Percentiles rank a stretch among this genome's conserved stretches.
Conservation (phyloP, 176 grass and related monocot genomes). For the Pharus latifolius region DNA sequence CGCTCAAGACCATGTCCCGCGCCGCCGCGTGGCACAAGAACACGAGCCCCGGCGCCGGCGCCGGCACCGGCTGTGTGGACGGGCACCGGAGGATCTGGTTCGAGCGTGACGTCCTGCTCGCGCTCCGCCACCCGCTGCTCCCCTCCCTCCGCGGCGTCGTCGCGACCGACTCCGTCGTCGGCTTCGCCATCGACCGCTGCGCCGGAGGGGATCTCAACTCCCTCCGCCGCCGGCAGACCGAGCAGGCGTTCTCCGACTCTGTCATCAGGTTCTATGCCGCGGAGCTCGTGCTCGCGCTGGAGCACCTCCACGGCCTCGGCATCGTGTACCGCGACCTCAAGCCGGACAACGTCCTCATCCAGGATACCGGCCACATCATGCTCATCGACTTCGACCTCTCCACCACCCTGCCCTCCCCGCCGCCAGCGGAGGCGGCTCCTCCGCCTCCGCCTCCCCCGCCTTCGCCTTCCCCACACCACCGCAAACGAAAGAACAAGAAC, state of each 20-base stretch:
- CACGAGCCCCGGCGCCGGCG: not conserved
- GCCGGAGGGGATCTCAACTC: slow-evolving; percentile 67
- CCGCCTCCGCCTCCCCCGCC: not conserved
- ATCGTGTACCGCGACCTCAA: slow-evolving; percentile 74
- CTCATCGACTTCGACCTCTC: slow-evolving; percentile 90
- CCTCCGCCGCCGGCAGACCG: slow-evolving; percentile 27
- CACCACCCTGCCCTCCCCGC: slow-evolving; percentile 17
- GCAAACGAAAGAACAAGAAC: slow-evolving; percentile 11
- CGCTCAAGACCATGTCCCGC: slow-evolving; percentile 67
- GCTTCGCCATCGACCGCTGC: slow-evolving; percentile 61
- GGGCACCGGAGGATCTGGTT: slow-evolving; percentile 63
- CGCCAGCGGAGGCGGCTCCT: not conserved
- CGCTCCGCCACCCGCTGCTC: slow-evolving; percentile 50
- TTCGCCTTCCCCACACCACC: not conserved
- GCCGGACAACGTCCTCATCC: slow-evolving; percentile 67
- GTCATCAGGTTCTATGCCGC: slow-evolving; percentile 74
- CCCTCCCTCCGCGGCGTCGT: slow-evolving; percentile 65
- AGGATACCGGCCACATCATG: slow-evolving; percentile 62
- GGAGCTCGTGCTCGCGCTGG: slow-evolving; percentile 65
- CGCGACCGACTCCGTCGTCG: slow-evolving; percentile 55
- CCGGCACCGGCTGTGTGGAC: not conserved
- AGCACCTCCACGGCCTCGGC: slow-evolving; percentile 66
- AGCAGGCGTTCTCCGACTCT: slow-evolving; percentile 51
- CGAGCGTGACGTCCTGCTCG: slow-evolving; percentile 56
- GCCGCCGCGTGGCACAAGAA: slow-evolving; percentile 25